A percentile compares a stretch with the other conserved stretches of the same genome.
Conservation (phyloP, 306 rosid genomes). For the Argentina anserina region DNA sequence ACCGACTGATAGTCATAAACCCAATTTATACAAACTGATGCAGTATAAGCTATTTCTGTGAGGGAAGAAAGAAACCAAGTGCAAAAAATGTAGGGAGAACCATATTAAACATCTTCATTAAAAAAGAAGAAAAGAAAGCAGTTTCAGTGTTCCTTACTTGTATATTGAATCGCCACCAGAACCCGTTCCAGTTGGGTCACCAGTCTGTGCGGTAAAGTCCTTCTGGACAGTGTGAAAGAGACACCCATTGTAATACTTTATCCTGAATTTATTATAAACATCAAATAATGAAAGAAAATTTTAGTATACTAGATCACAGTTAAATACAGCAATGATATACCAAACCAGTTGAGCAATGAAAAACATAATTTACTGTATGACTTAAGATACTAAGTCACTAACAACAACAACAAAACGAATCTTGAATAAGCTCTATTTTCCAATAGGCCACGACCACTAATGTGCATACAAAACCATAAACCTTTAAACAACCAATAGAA, state of each 20-base stretch:
- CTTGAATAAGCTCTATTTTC: not conserved
- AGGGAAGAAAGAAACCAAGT: not conserved
- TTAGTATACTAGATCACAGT: not conserved
- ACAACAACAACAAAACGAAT: not conserved
- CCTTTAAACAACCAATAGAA: not conserved
- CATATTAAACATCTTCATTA: not conserved
- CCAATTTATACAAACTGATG: not conserved
- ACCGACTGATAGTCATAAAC: not conserved
- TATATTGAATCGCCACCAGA: conserved; percentile 74
- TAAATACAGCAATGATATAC: not conserved
- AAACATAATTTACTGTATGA: not conserved
- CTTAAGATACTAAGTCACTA: not conserved
- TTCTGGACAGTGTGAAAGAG: conserved; percentile 82
- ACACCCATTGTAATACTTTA: conserved; percentile 82
- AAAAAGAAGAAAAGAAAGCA: not conserved
- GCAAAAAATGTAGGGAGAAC: not conserved
- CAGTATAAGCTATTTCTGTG: not conserved
- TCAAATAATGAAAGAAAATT: not conserved
- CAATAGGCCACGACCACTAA: too few relatives aligned
- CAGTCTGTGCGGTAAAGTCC: conserved; percentile 95
- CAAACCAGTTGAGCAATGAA: not conserved
- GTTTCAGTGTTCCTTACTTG: conserved; percentile 40
- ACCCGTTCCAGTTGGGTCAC: conserved; percentile 84
- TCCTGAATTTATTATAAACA: conserved; percentile 34
- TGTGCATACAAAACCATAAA: not conserved